phyloP scores from a whole-genome alignment of 1,139 yeast species.

The Magnusiomyces magnusii region DNA sequence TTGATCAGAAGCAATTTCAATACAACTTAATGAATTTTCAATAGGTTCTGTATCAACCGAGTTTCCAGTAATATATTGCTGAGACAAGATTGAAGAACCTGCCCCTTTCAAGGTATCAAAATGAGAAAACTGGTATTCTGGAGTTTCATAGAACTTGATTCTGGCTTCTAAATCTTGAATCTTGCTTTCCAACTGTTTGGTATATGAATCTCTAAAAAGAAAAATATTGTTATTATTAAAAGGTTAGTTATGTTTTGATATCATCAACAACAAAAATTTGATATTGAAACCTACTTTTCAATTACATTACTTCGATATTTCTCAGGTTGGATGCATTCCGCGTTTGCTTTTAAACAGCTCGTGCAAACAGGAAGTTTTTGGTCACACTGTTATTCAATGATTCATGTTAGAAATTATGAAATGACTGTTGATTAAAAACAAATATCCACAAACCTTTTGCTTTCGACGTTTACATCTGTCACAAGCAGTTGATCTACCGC shows the following conservation, averaged over 20 bases:
- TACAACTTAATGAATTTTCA: background rate
- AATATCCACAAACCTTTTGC: constrained; percentile 4
- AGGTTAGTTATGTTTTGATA: background rate
- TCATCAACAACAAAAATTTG: background rate
- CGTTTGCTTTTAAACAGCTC: constrained; percentile 1
- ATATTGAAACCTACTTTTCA: background rate
- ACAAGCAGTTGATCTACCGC: constrained; percentile 1
- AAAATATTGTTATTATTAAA: background rate
- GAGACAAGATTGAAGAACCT: background rate
- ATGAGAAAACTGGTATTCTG: background rate
- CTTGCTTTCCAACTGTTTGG: background rate
- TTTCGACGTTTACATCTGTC: constrained; percentile 3
- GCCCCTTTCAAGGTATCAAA: background rate
- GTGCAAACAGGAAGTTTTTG: constrained; percentile 6
- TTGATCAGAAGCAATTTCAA: background rate
- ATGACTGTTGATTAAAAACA: too few relatives aligned
- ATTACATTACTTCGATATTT: constrained; percentile 1
- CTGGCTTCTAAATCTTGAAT: background rate
- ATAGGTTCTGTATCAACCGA: background rate
- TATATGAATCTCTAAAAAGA: constrained; percentile 1
- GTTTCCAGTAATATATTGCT: background rate
- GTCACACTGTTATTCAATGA: constrained; percentile 1
- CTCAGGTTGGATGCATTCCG: constrained; percentile 5
- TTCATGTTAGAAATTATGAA: background rate
- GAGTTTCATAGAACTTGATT: background rate